phyloP scores from a whole-genome alignment of 345 rosid species.

The Hibiscus trionum region DNA sequence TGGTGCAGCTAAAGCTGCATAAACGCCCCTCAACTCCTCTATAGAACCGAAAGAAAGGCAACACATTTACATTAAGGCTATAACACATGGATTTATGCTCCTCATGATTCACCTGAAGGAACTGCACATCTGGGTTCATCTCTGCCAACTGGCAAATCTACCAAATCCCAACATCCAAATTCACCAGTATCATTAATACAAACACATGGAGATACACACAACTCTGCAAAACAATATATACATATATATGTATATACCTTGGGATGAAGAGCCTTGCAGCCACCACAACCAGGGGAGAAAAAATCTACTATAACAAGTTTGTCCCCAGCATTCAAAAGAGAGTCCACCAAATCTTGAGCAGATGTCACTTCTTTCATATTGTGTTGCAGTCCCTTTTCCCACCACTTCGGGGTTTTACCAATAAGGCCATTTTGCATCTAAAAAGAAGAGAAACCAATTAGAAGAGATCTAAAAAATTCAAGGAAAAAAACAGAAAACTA shows the following conservation, averaged over 20 bases:
- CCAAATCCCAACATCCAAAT: conserved; percentile 8
- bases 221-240: not conserved
- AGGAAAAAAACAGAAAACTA: not conserved
- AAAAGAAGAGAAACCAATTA: not conserved
- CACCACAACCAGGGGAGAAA: conserved; percentile 97
- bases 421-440: conserved; percentile 40
- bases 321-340: conserved; percentile 64
- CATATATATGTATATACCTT: conserved; percentile 37
- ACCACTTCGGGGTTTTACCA: conserved; percentile 65
- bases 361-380: conserved; percentile 78
- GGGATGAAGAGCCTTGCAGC: conserved; percentile 95
- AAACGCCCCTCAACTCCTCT: conserved; percentile 83
- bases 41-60: conserved; percentile 85
- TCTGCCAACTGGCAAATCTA: conserved; percentile 85
- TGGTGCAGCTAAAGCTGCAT: conserved; percentile 94
- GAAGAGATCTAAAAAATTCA: not conserved
- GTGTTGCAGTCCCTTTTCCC: conserved; percentile 73
- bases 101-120: conserved; percentile 86
- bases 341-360: conserved; percentile 80
- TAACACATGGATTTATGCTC: conserved; percentile 94
- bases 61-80: conserved; percentile 83
- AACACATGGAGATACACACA: not conserved
- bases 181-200: not conserved
- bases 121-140: conserved; percentile 64
- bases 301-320: conserved; percentile 77